Base-by-base conservation (phyloP, 306 rosid species). In the Castanopsis chinensis region DNA sequence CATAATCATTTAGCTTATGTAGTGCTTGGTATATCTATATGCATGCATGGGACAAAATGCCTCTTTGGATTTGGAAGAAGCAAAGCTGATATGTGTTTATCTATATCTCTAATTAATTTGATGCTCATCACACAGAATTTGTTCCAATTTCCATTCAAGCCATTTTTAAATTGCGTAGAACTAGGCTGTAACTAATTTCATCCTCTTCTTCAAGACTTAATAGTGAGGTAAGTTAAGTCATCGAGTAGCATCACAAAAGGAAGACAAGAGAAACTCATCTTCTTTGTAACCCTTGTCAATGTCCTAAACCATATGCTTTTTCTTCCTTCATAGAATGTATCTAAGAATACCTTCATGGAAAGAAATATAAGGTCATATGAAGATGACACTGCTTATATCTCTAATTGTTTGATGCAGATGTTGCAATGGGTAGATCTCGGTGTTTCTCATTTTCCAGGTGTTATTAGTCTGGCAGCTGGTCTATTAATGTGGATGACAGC, bases 401-500 rank as follows among this genome's bases (percentile, higher is more conserved):
- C 54, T 78, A 35, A 75, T 71, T 54, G 19, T 74, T 58, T 11
- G 76, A 60, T 85, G 92, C 92, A 95, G 99, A 49, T 49, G 5
- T 49, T 49, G 1, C 4, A 12, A 5, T 49, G 53, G 53, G 17
- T 3, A 49, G 53, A 49, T 49, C 1, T 12, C 0, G 53, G 53
- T 49, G 1, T 10, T 49, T 3, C 53, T 41, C 53, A 49, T 10
- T 12, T 13, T 49, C 5, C 15, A 12, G 17, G 53, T 3, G 17
- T 49, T 10, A 49, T 49, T 12, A 11, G 53, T 49, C 4, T 49
- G 1, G 4, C 0, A 12, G 97, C 94, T 49, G 97, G 99, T 58
- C 77, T 95, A 55, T 72, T 95, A 33, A 95, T 95, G 99, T 95
- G 99, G 99, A 81, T 83, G 78, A 95, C 99, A 23, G 92, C 99